Evolutionary conservation across 345 rosid genomes (phyloP), one percentile per base, ranked within the genome.

Genomic region (Psidium friedrichsthalianum): DNA sequence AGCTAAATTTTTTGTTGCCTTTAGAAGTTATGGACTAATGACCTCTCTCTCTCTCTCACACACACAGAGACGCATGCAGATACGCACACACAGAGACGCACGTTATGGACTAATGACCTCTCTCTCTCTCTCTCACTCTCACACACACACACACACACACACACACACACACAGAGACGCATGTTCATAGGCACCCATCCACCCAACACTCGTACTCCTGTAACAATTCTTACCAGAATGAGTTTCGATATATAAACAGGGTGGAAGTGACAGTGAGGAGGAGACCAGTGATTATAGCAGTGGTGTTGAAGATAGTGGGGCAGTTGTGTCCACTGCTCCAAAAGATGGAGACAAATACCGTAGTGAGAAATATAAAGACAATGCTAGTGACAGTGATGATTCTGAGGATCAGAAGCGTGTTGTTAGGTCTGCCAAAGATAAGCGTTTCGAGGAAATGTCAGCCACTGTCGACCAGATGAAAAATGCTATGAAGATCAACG

Each of bases 401-500:
- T 93, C 94, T 5, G 96, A 93, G 84, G 89, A 86, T 25, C 93
- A 91, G 83, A 96, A 92, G 88, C 94, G 98, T 51, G 94, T 93
- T 29, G 95, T 97, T 59, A 89, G 94, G 91, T 93, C 99, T 2
- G 92, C 98, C 8, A 97, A 96, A 84, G 99, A 97, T 86, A 97
- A 97, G 86, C 92, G 99, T 6, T 93, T 91, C 64, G 98, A 96
- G 83, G 99, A 97, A 93, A 93, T 97, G 98, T 85, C 84, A 0
- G 86, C 89, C 25, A 95, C 96, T 0, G 92, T 93, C 10, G 99
- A 94, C 53, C 96, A 93, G 89, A 97, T 97, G 92, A 96, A 94
- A 91, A 97, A 97, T 88, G 96, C 96, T 8, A 93, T 96, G 94
- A 96, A 96, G 91, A 97, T 97, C 85, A 97, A 97, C 86, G 99